Evolutionary conservation across 306 rosid genomes (phyloP), one percentile per base, ranked within the genome.

Genomic region (Biancaea sappan): DNA sequence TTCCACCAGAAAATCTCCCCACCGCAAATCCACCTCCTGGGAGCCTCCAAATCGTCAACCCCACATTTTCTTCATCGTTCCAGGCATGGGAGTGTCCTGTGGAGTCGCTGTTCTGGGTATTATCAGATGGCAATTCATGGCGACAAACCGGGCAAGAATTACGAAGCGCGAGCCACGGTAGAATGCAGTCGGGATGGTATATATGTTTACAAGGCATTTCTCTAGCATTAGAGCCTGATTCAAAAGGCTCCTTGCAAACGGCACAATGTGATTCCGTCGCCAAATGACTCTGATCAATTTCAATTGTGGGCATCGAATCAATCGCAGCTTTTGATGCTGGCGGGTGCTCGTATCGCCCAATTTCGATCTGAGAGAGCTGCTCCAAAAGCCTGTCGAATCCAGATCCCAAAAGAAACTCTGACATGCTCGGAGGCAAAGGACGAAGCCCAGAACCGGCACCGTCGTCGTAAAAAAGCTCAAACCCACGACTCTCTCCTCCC

Each of bases 121-220:
- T 16, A 78, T 86, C 93, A 1, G 84, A 15, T 0, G 92, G 96
- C 11, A 91, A 79, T 70, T 91, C 92, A 15, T 85, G 89, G 9
- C 98, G 92, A 72, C 98, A 93, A 43, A 91, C 98, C 0, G 98
- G 98, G 41, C 98, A 93, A 3, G 97, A 93, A 65, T 91, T 93
- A 21, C 84, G 90, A 72, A 90, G 81, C 1, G 86, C 80, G 6
- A 91, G 94, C 97, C 98, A 91, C 5, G 98, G 98, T 1, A 89
- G 80, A 2, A 93, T 93, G 9, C 98, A 93, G 0, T 91, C 97
- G 4, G 84, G 69, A 73, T 93, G 98, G 58, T 89, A 91, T 43
- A 91, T 86, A 16, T 93, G 98, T 75, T 87, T 85, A 43, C 98
- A 93, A 15, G 98, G 98, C 97, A 91, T 85, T 57, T 93, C 96